phyloP scores from a whole-genome alignment of 1,139 yeast genomes.

The Suhomyces bokatorum region DNA sequence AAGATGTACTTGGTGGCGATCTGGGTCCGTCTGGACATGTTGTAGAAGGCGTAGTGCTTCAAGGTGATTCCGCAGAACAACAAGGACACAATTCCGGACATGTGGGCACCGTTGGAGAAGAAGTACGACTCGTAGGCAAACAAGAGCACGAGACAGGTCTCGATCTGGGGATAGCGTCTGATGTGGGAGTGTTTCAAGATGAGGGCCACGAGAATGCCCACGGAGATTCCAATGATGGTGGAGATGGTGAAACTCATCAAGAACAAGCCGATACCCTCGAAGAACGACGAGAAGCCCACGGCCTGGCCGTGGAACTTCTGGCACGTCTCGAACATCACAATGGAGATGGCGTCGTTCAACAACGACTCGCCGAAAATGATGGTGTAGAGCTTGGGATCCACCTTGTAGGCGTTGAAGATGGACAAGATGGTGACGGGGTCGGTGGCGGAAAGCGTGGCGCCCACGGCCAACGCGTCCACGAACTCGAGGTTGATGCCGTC shows the following conservation, averaged over 20 bases:
- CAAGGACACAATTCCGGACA: constrained; percentile 97
- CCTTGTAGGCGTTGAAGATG: constrained; percentile 95
- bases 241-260: constrained; percentile 92
- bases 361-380: constrained; percentile 96
- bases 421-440: constrained; percentile 98
- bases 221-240: constrained; percentile 83
- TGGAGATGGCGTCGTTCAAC: constrained; percentile 95
- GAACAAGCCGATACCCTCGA: constrained; percentile 93
- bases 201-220: constrained; percentile 88
- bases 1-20: constrained; percentile 93
- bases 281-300: constrained; percentile 72
- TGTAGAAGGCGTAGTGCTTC: constrained; percentile 94
- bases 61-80: constrained; percentile 94
- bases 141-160: constrained; percentile 85
- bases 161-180: constrained; percentile 92
- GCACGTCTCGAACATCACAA: constrained; percentile 98
- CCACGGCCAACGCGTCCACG: constrained; percentile 95
- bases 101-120: constrained; percentile 97
- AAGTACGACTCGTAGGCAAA: constrained; percentile 96
- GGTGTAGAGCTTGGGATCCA: constrained; percentile 94
- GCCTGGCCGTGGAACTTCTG: constrained; percentile 90
- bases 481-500: constrained; percentile 87
- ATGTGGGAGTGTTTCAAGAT: constrained; percentile 90
- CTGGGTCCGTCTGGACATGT: constrained; percentile 97
- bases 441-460: constrained; percentile 96